Percentiles rank a stretch among this genome's conserved stretches.
Conservation (phyloP, 2,329 filamentous ascomycete genomes). For the Fusarium fracticaudum region DNA sequence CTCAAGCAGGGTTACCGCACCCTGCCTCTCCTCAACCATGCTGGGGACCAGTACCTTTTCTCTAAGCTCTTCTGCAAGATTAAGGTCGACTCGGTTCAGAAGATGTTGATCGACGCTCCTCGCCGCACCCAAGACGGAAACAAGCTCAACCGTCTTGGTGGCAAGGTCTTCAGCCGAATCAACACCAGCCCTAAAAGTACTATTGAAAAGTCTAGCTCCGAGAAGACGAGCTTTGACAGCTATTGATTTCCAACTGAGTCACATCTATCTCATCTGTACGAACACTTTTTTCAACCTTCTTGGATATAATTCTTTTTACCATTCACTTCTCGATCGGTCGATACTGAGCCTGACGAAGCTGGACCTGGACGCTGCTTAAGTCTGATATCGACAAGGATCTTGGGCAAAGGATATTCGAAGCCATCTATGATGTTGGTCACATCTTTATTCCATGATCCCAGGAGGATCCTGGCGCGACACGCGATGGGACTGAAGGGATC, state of each 20-base stretch:
- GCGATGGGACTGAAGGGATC: slow-evolving; percentile 30
- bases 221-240: slow-evolving; percentile 58
- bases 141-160: slow-evolving; percentile 66
- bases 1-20: slow-evolving; percentile 94
- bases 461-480: slow-evolving; percentile 33
- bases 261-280: slow-evolving; percentile 30
- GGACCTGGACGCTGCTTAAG: slow-evolving; percentile 7
- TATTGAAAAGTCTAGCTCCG: slow-evolving; percentile 62
- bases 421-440: slow-evolving; percentile 14
- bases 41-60: slow-evolving; percentile 93
- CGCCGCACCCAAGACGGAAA: slow-evolving; percentile 53
- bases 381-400: slow-evolving; percentile 27
- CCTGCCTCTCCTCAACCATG: slow-evolving; percentile 85
- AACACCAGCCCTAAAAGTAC: slow-evolving; percentile 63
- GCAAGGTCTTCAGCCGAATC: slow-evolving; percentile 66
- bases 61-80: slow-evolving; percentile 94
- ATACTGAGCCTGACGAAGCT: slow-evolving; percentile 22
- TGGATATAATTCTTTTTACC: slow-evolving; percentile 37
- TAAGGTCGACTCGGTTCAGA: slow-evolving; percentile 68
- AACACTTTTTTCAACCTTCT: slow-evolving; percentile 34
- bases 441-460: slow-evolving; percentile 30
- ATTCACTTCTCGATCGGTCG: slow-evolving; percentile 33
- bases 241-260: slow-evolving; percentile 38
- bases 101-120: slow-evolving; percentile 64
- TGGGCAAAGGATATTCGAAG: slow-evolving; percentile 5